phyloP scores from a whole-genome alignment of 345 rosid genomes.

The Stellera chamaejasme region DNA sequence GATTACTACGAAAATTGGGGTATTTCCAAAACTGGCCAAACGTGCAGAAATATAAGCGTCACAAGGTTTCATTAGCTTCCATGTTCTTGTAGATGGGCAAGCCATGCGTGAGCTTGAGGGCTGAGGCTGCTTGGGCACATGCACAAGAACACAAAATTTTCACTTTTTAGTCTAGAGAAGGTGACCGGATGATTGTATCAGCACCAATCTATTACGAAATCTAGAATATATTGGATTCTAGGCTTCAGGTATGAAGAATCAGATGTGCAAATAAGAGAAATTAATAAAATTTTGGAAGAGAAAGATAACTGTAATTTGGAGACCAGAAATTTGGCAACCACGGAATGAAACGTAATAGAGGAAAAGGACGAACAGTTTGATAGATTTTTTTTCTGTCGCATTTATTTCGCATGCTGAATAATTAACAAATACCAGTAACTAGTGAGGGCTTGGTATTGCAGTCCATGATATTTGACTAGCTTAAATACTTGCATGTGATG shows the following conservation, averaged over 20 bases:
- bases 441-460: too few relatives aligned
- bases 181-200: too few relatives aligned
- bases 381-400: too few relatives aligned
- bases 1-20: background rate
- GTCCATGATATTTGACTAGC: too few relatives aligned
- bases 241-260: too few relatives aligned
- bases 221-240: background rate
- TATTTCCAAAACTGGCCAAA: background rate
- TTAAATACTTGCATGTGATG: too few relatives aligned
- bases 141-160: background rate
- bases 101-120: slow-evolving; percentile 10
- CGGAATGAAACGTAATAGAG: background rate
- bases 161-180: too few relatives aligned
- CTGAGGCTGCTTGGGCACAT: background rate
- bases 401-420: too few relatives aligned
- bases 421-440: too few relatives aligned
- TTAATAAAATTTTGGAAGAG: background rate
- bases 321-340: slow-evolving; percentile 1
- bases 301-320: background rate
- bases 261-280: too few relatives aligned
- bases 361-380: background rate
- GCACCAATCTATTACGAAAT: background rate
- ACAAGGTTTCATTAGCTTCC: background rate
- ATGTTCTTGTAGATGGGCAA: slow-evolving; percentile 11
- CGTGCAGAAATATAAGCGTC: background rate